A percentile compares a stretch with the other conserved stretches of the same genome.
Evolutionary conservation across 305 asterid species (phyloP).

Genomic region (Solanum hybrid): DNA sequence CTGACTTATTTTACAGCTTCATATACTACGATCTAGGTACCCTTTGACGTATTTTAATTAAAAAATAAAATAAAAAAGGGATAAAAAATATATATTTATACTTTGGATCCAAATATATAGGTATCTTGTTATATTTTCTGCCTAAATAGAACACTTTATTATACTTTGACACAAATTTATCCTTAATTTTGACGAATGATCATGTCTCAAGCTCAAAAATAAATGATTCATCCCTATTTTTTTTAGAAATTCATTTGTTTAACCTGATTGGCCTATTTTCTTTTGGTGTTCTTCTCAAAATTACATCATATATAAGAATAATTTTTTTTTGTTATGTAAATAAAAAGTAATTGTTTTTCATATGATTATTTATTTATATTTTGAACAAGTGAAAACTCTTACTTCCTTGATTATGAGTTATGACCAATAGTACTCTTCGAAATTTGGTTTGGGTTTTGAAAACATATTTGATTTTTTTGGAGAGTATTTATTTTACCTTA

Average conservation of each 20-base stretch:
- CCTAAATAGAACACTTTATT: neutral
- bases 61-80: neutral
- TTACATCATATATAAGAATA: too few species aligned
- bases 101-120: neutral
- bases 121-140: neutral
- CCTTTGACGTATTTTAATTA: neutral
- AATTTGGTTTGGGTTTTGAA: neutral
- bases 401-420: too few species aligned
- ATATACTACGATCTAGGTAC: too few species aligned
- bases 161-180: too few species aligned
- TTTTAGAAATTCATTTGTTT: neutral
- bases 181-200: too few species aligned
- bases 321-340: neutral
- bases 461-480: neutral
- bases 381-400: neutral
- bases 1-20: neutral
- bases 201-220: neutral
- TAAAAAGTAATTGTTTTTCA: neutral
- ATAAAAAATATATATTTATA: neutral
- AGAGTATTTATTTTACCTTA: neutral
- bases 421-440: neutral
- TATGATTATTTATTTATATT: neutral
- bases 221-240: neutral
- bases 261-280: neutral
- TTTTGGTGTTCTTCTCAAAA: neutral